Conservation (phyloP, 148 eudicot species). For the Diospyros kaki region DNA sequence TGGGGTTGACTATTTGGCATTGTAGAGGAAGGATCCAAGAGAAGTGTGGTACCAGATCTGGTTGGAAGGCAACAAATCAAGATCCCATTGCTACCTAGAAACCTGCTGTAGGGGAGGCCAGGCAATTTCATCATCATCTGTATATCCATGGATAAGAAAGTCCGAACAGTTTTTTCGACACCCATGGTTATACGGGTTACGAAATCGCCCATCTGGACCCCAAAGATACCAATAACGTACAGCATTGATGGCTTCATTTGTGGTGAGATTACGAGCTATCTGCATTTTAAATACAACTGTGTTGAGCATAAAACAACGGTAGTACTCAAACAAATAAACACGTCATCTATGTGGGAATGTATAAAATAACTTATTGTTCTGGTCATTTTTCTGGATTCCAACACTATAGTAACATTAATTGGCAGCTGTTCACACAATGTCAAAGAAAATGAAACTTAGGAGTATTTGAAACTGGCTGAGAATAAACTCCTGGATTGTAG, state of each 20-base stretch:
- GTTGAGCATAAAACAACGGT: slow-evolving; percentile 1
- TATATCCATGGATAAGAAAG: slow-evolving; percentile 70
- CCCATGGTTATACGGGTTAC: slow-evolving; percentile 89
- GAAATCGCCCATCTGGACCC: slow-evolving; percentile 68
- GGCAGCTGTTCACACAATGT: background rate
- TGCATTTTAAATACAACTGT: slow-evolving; percentile 22
- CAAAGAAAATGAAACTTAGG: background rate
- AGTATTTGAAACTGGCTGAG: background rate
- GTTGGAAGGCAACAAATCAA: background rate
- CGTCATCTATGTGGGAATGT: background rate
- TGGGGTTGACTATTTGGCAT: background rate
- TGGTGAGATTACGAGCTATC: slow-evolving; percentile 88
- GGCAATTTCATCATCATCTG: slow-evolving; percentile 63
- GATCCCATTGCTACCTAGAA: slow-evolving; percentile 21
- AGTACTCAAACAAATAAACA: background rate
- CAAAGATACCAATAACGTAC: slow-evolving; percentile 69
- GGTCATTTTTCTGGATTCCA: too few species aligned
- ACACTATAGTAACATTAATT: background rate
- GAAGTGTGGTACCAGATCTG: background rate
- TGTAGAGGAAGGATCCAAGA: background rate
- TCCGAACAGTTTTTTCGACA: slow-evolving; percentile 82
- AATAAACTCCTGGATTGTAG: background rate
- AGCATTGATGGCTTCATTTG: slow-evolving; percentile 76
- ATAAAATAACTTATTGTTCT: background rate
- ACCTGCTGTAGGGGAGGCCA: slow-evolving; percentile 69